Conservation (phyloP, 2,329 filamentous ascomycete genomes). For the Byssochlamys sp. region DNA sequence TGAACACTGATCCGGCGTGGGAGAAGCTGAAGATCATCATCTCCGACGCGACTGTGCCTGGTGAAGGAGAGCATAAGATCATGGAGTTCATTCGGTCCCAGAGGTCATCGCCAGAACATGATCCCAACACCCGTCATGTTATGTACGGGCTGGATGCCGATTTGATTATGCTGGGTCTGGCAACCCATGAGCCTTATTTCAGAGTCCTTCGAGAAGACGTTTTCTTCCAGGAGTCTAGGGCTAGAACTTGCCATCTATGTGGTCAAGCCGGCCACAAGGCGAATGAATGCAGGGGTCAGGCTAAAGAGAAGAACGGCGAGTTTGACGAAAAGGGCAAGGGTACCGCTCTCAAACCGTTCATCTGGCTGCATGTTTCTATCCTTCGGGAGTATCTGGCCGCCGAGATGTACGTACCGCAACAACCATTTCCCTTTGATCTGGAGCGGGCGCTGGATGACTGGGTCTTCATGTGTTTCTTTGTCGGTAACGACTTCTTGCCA, state of each 20-base stretch:
- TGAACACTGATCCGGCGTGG: constrained; percentile 94
- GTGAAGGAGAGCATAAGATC: constrained; percentile 98
- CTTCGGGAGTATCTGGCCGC: constrained; percentile 86
- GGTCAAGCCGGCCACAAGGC: constrained; percentile 87
- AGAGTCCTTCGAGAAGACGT: constrained; percentile 93
- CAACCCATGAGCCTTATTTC: constrained; percentile 95
- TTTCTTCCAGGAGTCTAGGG: constrained; percentile 78
- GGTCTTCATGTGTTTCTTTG: constrained; percentile 99
- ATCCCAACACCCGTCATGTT: constrained; percentile 94
- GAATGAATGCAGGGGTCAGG: constrained; percentile 69
- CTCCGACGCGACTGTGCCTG: constrained; percentile 92
- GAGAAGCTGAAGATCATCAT: constrained; percentile 94
- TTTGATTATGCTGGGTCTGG: constrained; percentile 94
- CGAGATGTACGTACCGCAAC: constrained; percentile 71
- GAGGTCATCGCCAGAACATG: constrained; percentile 76
- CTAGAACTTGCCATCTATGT: constrained; percentile 75
- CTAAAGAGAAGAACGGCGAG: constrained; percentile 68
- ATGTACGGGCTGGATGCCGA: constrained; percentile 97
- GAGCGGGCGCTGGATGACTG: constrained; percentile 93
- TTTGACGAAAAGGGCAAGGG: constrained; percentile 71
- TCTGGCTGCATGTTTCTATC: constrained; percentile 91
- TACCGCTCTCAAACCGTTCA: constrained; percentile 74
- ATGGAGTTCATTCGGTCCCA: constrained; percentile 97
- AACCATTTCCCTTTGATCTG: constrained; percentile 82
- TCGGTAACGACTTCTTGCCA: constrained; percentile 95